Conservation (phyloP, 2,329 filamentous ascomycete genomes). For the Stagonosporopsis vannaccii region DNA sequence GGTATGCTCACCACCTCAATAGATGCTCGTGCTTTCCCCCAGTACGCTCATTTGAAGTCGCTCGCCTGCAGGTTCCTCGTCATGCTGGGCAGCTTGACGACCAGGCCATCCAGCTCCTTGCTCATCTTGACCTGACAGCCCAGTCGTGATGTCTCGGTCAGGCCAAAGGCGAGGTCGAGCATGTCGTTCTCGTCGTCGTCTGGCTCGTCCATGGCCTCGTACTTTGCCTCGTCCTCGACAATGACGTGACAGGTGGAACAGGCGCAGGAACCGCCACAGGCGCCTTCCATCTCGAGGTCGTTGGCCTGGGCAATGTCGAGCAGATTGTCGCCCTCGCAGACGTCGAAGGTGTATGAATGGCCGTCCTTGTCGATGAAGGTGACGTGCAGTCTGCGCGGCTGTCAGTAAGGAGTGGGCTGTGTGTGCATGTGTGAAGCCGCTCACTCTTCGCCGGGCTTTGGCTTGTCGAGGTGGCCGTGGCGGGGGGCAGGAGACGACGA, state of each 20-base stretch:
- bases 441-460: slow-evolving; percentile 92
- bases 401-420: background rate
- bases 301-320: slow-evolving; percentile 94
- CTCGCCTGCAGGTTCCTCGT: slow-evolving; percentile 95
- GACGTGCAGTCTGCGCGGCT: slow-evolving; percentile 72
- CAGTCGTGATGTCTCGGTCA: slow-evolving; percentile 83
- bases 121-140: slow-evolving; percentile 94
- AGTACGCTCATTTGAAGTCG: slow-evolving; percentile 79
- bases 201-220: slow-evolving; percentile 71
- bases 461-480: slow-evolving; percentile 83
- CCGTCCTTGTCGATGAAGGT: slow-evolving; percentile 95
- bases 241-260: slow-evolving; percentile 95
- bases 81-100: slow-evolving; percentile 87
- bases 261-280: slow-evolving; percentile 91
- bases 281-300: slow-evolving; percentile 98
- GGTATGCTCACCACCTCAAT: too few species aligned
- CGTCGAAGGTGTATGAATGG: slow-evolving; percentile 75
- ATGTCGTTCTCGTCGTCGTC: slow-evolving; percentile 57
- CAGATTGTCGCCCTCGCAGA: slow-evolving; percentile 87
- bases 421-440: slow-evolving; percentile 32
- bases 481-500: slow-evolving; percentile 65
- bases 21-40: too few species aligned
- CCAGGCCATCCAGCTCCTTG: slow-evolving; percentile 85
- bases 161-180: slow-evolving; percentile 84
- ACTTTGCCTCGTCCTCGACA: slow-evolving; percentile 74